Evolutionary conservation across 2,329 filamentous ascomycete species (phyloP).

Genomic region (Aaosphaeria pasadenensis): DNA sequence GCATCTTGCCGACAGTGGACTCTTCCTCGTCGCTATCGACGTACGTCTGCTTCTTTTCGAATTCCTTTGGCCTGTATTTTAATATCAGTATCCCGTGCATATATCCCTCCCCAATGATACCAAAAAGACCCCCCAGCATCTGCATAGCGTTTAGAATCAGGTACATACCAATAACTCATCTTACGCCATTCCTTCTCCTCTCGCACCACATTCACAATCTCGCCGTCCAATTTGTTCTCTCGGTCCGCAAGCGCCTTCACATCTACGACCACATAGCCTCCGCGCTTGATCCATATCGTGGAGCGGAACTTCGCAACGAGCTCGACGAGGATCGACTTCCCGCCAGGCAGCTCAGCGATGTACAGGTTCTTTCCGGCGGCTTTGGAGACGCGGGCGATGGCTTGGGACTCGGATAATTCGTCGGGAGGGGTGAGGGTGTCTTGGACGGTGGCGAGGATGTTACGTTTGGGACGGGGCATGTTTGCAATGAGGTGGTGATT

Average conservation of each 20-base stretch:
- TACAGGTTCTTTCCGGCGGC: slow-evolving; percentile 89
- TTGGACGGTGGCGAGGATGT: slow-evolving; percentile 73
- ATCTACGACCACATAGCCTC: slow-evolving; percentile 83
- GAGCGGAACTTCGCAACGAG: slow-evolving; percentile 83
- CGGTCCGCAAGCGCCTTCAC: slow-evolving; percentile 61
- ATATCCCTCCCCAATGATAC: slow-evolving; percentile 4
- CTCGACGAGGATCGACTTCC: slow-evolving; percentile 69
- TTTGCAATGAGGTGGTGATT: background rate
- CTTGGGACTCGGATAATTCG: slow-evolving; percentile 50
- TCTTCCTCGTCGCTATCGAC: slow-evolving; percentile 72
- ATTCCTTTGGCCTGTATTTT: slow-evolving; percentile 71
- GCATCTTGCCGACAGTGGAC: slow-evolving; percentile 80
- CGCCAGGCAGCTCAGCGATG: slow-evolving; percentile 66
- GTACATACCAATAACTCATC: slow-evolving; percentile 69
- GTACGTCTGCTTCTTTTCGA: slow-evolving; percentile 61
- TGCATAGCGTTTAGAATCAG: background rate
- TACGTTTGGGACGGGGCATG: slow-evolving; percentile 76
- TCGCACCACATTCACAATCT: slow-evolving; percentile 89
- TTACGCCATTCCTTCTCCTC: slow-evolving; percentile 93
- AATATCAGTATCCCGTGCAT: slow-evolving; percentile 16
- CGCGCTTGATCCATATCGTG: slow-evolving; percentile 88
- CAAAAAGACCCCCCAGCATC: background rate
- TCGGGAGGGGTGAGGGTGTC: slow-evolving; percentile 63
- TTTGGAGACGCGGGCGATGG: slow-evolving; percentile 74
- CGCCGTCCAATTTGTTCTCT: slow-evolving; percentile 76